These are phyloP conservation scores for Myxozyma neotropica DNA, from an alignment of 805 yeast genomes.

Conservation along the genomic window DNA sequence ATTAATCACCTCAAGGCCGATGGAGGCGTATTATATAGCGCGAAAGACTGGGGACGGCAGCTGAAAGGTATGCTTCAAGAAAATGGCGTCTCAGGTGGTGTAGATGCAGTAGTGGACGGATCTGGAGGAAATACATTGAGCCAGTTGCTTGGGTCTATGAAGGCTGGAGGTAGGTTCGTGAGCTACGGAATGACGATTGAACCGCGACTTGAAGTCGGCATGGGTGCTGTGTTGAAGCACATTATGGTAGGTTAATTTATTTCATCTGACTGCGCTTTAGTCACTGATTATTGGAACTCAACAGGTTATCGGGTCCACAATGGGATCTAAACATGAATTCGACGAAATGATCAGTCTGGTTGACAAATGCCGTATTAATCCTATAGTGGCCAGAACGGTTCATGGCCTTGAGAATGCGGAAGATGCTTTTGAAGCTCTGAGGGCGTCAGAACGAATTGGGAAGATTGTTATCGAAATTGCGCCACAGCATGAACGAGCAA, in stretches of 20 bases:
- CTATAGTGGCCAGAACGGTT: slow-evolving; percentile 21
- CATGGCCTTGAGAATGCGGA: slow-evolving; percentile 22
- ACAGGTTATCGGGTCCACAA: slow-evolving; percentile 26
- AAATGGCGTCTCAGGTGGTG: slow-evolving; percentile 3
- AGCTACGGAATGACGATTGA: slow-evolving; percentile 34
- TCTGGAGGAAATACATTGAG: slow-evolving; percentile 33
- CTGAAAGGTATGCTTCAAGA: neutral
- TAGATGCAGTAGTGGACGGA: slow-evolving; percentile 34
- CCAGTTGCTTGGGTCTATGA: slow-evolving; percentile 13
- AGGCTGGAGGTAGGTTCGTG: slow-evolving; percentile 29
- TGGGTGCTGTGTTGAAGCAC: slow-evolving; percentile 32
- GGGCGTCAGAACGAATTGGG: neutral
- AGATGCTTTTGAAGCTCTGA: slow-evolving; percentile 19
- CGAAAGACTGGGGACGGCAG: slow-evolving; percentile 25
- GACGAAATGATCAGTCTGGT: slow-evolving; percentile 20
- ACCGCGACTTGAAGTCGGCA: slow-evolving; percentile 22
- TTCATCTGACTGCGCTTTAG: neutral
- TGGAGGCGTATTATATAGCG: slow-evolving; percentile 29
- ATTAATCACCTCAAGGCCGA: slow-evolving; percentile 22
- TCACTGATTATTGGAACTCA: neutral
- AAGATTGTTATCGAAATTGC: slow-evolving; percentile 12
- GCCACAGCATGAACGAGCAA: neutral
- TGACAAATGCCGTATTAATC: slow-evolving; percentile 11
- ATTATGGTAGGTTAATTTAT: slow-evolving; percentile 8
- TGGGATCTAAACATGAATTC: slow-evolving; percentile 23